These are phyloP conservation scores for Chloranthus sessilifolius DNA, from an alignment of 164 flowering plant genomes.

Conservation along the genomic window DNA sequence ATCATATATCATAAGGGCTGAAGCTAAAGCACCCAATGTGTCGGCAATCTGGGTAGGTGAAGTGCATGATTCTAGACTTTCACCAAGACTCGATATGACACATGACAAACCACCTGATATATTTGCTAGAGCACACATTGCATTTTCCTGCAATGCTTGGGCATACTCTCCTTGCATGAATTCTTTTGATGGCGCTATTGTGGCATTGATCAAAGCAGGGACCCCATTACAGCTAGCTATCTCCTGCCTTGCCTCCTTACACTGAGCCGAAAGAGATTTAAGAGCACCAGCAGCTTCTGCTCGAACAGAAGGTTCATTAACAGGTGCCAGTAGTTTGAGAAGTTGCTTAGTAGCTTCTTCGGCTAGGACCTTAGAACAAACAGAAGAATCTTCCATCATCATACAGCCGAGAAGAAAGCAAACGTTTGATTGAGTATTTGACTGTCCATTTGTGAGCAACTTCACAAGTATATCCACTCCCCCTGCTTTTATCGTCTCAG, in stretches of 20 bases:
- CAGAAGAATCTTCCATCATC: constrained; percentile 89
- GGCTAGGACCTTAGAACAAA: constrained; percentile 64
- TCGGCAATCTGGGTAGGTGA: constrained; percentile 89
- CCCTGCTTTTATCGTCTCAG: constrained; percentile 71
- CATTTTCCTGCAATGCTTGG: constrained; percentile 93
- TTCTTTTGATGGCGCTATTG: constrained; percentile 97
- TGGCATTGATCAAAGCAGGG: constrained; percentile 88
- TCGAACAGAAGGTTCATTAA: constrained; percentile 79
- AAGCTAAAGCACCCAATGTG: constrained; percentile 90
- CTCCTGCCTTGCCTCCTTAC: constrained; percentile 75
- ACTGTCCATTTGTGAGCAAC: constrained; percentile 58
- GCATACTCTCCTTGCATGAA: constrained; percentile 96
- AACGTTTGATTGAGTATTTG: constrained; percentile 78
- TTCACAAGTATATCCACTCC: constrained; percentile 83
- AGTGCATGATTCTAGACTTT: constrained; percentile 81
- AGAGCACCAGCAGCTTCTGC: constrained; percentile 95
- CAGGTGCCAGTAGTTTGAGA: constrained; percentile 66
- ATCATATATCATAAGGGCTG: constrained; percentile 97
- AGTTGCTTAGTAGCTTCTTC: constrained; percentile 79
- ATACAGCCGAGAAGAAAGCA: constrained; percentile 84
- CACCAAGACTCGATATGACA: constrained; percentile 94
- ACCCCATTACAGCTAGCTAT: constrained; percentile 75
- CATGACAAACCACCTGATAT: constrained; percentile 91
- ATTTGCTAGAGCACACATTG: constrained; percentile 95
- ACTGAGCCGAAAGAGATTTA: constrained; percentile 86